Base-by-base conservation (phyloP, 2,329 filamentous ascomycete species). In the Diaporthe batatas region DNA sequence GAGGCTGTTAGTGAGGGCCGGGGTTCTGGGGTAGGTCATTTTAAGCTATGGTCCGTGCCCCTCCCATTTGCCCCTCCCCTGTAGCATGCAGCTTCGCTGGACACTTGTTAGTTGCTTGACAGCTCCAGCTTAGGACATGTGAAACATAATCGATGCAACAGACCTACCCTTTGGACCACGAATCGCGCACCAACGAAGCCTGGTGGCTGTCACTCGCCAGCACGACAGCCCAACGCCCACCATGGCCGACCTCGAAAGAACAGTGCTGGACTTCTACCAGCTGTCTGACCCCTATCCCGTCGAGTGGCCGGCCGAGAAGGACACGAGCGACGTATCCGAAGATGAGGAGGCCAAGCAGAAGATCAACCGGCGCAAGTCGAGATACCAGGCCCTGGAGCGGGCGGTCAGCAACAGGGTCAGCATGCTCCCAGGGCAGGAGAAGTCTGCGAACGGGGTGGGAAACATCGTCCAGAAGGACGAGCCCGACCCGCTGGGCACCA, bases 401-500 rank as follows among this genome's bases (percentile, higher is more conserved):
- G 91, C 91, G 69, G 89, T 92, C 62, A 93, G 92, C 81, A 90
- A 91, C 77, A 88, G 91, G 73, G 89, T 89, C 78, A 94, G 90
- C 80, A 84, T 87, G 65, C 83, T 94, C 23, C 89, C 90, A 0
- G 92, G 92, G 1, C 90, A 92, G 6, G 90, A 94, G 80, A 91
- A 89, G 79, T 90, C 89, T 3, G 89, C 88, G 65, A 85, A 82
- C 75, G 92, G 92, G 39, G 86, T 92, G 58, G 92, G 93, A 76
- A 96, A 91, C 77, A 83, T 96, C 74, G 93, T 97, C 39, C 94
- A 96, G 79, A 93, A 93, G 80, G 96, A 99, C 80, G 97, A 99
- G 82, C 90, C 94, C 2, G 96, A 99, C 83, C 95, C 96, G 6
- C 83, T 99, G 69, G 96, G 96, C n/a, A 91, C 91, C 68, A 91